Evolutionary conservation across 345 rosid species (phyloP).

Genomic region (Eucalyptus sp.): DNA sequence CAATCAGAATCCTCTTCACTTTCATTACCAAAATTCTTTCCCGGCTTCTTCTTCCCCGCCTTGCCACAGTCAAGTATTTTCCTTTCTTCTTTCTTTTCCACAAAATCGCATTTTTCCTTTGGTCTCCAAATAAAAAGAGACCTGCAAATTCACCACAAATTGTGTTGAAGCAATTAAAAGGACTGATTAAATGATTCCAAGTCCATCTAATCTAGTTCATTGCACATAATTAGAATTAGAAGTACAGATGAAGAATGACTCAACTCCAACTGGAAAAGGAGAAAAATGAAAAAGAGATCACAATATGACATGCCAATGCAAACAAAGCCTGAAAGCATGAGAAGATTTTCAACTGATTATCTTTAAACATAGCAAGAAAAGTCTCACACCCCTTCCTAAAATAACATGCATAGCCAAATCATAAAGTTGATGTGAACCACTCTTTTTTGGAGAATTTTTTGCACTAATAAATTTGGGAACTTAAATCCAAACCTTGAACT

Average conservation of each 20-base stretch:
- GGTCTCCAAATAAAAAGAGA: conserved; percentile 94
- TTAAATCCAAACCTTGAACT: conserved; percentile 62
- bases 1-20: conserved; percentile 48
- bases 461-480: neutral
- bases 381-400: neutral
- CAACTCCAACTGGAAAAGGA: neutral
- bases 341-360: neutral
- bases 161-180: neutral
- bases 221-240: neutral
- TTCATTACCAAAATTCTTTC: conserved; percentile 18
- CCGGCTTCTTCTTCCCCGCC: conserved; percentile 42
- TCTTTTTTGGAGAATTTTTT: neutral
- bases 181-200: neutral
- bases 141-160: conserved; percentile 22
- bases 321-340: neutral
- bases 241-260: neutral
- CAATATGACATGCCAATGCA: neutral
- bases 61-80: conserved; percentile 42
- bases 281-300: neutral
- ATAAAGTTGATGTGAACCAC: neutral
- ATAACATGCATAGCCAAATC: neutral
- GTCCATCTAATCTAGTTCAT: neutral
- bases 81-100: conserved; percentile 42
- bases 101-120: conserved; percentile 31
- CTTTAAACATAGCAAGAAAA: neutral